Evolutionary conservation across 139 green algal genomes (phyloP).

Genomic region (Marvania coccoides): DNA sequence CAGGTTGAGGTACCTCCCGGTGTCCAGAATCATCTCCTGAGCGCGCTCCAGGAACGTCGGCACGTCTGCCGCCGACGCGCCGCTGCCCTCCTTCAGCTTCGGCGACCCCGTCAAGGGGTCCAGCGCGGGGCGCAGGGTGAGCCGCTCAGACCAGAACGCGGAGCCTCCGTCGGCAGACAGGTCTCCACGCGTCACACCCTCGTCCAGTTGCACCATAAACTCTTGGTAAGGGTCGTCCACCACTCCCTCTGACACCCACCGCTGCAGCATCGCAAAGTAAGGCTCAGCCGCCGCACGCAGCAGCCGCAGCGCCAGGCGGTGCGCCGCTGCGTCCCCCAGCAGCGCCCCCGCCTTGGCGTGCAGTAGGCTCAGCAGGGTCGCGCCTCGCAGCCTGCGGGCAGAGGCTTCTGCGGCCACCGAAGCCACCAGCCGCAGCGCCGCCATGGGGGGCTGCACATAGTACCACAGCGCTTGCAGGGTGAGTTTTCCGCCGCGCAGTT

Average conservation of each 20-base stretch:
- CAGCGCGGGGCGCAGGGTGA: slow-evolving; percentile 41
- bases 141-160: slow-evolving; percentile 73
- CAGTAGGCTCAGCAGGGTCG: slow-evolving; percentile 68
- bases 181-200: slow-evolving; percentile 19
- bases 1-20: slow-evolving; percentile 86
- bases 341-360: slow-evolving; percentile 17
- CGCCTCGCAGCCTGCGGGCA: slow-evolving; percentile 16
- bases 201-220: slow-evolving; percentile 78
- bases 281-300: slow-evolving; percentile 56
- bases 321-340: slow-evolving; percentile 41
- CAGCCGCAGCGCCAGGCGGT: slow-evolving; percentile 55
- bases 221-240: slow-evolving; percentile 81
- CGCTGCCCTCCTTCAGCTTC: not conserved
- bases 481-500: slow-evolving; percentile 48
- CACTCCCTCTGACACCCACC: slow-evolving; percentile 71
- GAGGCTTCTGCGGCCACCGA: slow-evolving; percentile 44
- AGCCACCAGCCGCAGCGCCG: slow-evolving; percentile 61
- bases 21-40: slow-evolving; percentile 46
- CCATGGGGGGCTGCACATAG: slow-evolving; percentile 60
- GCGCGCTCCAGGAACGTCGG: slow-evolving; percentile 55
- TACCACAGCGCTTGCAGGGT: slow-evolving; percentile 67
- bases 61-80: slow-evolving; percentile 36
- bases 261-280: slow-evolving; percentile 73
- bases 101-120: not conserved
- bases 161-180: slow-evolving; percentile 33